phyloP scores from a whole-genome alignment of 1,139 yeast genomes.

The Blastobotrys ciferrii region DNA sequence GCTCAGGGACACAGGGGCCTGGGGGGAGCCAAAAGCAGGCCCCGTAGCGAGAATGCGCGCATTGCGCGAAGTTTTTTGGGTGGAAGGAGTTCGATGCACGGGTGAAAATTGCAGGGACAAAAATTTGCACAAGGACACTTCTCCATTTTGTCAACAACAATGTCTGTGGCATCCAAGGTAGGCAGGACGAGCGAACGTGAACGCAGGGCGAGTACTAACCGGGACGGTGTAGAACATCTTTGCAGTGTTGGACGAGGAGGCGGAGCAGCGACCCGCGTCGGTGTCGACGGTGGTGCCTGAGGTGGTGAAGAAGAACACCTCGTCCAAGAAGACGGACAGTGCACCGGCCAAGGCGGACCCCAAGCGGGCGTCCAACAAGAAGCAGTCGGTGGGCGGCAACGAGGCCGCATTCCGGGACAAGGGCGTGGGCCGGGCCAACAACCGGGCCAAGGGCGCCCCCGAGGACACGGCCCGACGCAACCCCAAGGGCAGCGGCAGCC shows the following conservation, averaged over 20 bases:
- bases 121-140: constrained; percentile 2
- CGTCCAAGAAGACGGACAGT: constrained; percentile 84
- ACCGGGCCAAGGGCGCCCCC: constrained; percentile 49
- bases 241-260: constrained; percentile 65
- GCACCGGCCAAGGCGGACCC: constrained; percentile 74
- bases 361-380: constrained; percentile 36
- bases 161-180: constrained; percentile 13
- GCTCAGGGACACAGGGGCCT: no score
- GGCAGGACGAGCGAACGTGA: neutral
- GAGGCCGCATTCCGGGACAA: constrained; percentile 85
- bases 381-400: constrained; percentile 69
- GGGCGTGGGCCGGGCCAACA: constrained; percentile 59
- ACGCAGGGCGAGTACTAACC: neutral
- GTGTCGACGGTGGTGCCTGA: constrained; percentile 47
- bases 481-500: constrained; percentile 29
- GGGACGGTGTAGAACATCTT: constrained; percentile 31
- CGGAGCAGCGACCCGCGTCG: constrained; percentile 42
- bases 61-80: no score
- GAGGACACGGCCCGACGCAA: constrained; percentile 45
- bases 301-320: constrained; percentile 76
- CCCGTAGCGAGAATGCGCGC: no score
- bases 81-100: no score
- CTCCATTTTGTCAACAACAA: constrained; percentile 4
- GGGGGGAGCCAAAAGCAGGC: no score
- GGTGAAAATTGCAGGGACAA: neutral